Base-by-base conservation (phyloP, 2,329 filamentous ascomycete genomes). In the Sporothrix protearum region DNA sequence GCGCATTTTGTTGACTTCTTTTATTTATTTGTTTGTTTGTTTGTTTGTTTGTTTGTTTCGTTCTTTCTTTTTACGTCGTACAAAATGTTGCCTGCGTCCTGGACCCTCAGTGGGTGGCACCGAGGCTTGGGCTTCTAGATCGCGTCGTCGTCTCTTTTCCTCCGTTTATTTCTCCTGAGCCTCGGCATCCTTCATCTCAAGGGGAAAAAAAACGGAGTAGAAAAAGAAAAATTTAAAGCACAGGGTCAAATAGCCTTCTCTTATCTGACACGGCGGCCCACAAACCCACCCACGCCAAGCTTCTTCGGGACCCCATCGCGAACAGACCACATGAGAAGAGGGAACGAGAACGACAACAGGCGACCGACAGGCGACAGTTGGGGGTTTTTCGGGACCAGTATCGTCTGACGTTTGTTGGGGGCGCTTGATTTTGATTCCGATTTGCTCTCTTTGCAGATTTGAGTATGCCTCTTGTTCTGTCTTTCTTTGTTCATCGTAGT, bases 101-200 rank as follows among this genome's bases (percentile, higher is more conserved):
- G 25, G 28, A 33, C 19, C 53, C 14, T 33, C 12, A 16, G 25
- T 57, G 25, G 28, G n/a, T 2, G 12, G 28, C 53, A 57, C 53
- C 57, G 57, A 61, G 57, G 57, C 57, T 33, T 19, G 33, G 39
- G 16, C 16, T 61, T 61, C 33, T 61, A 22, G 19, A 14, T 9
- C 59, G 8, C 59, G 63, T 66, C 7, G 39, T 45, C 16, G 14
- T 33, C 28, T 30, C 14, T 8, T 45, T 64, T 47, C 49, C 16
- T 30, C 14, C 12, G 6, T n/a, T 10, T 30, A 1, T 66, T 33
- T 59, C 19, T 49, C 16, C n/a, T 49, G 2, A 6, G 16, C 63
- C 63, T 66, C 63, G 25, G 63, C 42, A 66, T 66, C 42, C 25
- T 45, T 49, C 42, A 63, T 28, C 63, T n/a, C n/a, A n/a, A n/a